These are phyloP conservation scores for Mycena galericulata DNA, from an alignment of 768 basidiomycete species.

Conservation along the genomic window DNA sequence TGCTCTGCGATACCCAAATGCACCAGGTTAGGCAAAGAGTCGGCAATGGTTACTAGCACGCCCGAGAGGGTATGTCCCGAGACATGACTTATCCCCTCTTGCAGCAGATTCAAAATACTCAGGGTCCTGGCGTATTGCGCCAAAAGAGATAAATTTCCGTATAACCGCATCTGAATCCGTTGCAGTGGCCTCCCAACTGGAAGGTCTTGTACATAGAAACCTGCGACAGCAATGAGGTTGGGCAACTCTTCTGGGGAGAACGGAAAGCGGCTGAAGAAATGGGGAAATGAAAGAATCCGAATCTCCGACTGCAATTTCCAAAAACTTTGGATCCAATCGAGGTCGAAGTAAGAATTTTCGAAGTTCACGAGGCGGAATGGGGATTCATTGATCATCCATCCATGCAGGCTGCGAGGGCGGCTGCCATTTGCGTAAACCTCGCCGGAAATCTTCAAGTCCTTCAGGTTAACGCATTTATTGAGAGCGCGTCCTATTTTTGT, in stretches of 20 bases:
- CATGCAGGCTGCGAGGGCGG: neutral
- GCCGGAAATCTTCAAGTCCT: neutral
- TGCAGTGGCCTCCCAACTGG: conserved; percentile 4
- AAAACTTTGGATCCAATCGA: neutral
- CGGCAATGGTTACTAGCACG: neutral
- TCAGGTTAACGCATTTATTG: conserved; percentile 8
- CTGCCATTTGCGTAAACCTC: neutral
- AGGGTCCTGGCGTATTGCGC: neutral
- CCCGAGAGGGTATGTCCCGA: neutral
- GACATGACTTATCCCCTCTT: neutral
- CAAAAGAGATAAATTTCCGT: neutral
- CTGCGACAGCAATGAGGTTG: neutral
- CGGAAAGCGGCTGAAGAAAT: neutral
- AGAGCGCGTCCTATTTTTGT: neutral
- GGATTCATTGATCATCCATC: conserved; percentile 11
- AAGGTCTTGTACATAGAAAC: neutral
- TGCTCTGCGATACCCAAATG: conserved; percentile 13
- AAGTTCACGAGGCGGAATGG: conserved; percentile 22
- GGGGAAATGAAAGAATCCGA: neutral
- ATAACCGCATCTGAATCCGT: neutral
- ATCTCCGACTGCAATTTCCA: conserved; percentile 15
- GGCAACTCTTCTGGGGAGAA: neutral
- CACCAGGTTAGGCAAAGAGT: neutral
- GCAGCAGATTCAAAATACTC: conserved; percentile 14
- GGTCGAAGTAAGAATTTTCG: conserved; percentile 3